Conservation (phyloP, 495 filamentous ascomycete genomes). For the Hyaloscypha hepaticicola region DNA sequence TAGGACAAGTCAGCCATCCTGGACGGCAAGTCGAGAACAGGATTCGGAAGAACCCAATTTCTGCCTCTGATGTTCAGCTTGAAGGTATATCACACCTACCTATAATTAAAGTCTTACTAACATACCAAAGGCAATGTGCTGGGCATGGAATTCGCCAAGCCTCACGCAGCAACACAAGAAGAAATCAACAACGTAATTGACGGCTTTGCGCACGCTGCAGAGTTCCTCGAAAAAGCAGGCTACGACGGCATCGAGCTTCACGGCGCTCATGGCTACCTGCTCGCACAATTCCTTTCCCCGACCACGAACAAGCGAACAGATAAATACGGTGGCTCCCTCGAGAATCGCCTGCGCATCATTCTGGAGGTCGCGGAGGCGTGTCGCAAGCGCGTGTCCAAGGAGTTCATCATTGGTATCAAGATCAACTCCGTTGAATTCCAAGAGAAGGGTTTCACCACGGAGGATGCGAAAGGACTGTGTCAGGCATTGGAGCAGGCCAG, state of each 20-base stretch:
- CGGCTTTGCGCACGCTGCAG: slow-evolving; percentile 60
- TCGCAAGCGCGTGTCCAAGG: slow-evolving; percentile 32
- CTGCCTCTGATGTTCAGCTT: slow-evolving; percentile 59
- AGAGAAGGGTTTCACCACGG: slow-evolving; percentile 52
- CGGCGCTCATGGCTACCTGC: slow-evolving; percentile 62
- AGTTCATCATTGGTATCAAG: slow-evolving; percentile 64
- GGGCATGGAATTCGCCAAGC: slow-evolving; percentile 42
- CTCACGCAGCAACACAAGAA: slow-evolving; percentile 55
- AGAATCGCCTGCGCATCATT: slow-evolving; percentile 52
- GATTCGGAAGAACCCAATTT: slow-evolving; percentile 56
- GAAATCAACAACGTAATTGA: slow-evolving; percentile 62
- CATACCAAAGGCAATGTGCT: slow-evolving; percentile 32
- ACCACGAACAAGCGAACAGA: slow-evolving; percentile 58
- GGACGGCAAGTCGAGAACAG: slow-evolving; percentile 53
- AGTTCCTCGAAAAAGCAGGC: slow-evolving; percentile 61
- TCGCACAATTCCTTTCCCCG: slow-evolving; percentile 63
- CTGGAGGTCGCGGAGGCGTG: slow-evolving; percentile 45
- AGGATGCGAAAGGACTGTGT: slow-evolving; percentile 57
- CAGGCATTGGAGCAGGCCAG: slow-evolving; percentile 49
- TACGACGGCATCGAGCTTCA: slow-evolving; percentile 66
- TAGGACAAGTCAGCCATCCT: slow-evolving; percentile 62
- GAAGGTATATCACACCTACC: slow-evolving; percentile 28
- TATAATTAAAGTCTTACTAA: slow-evolving; percentile 24
- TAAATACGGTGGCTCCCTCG: slow-evolving; percentile 54
- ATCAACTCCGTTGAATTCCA: slow-evolving; percentile 71